phyloP scores from a whole-genome alignment of 805 yeast genomes.

The Cyberlindnera petersonii region DNA sequence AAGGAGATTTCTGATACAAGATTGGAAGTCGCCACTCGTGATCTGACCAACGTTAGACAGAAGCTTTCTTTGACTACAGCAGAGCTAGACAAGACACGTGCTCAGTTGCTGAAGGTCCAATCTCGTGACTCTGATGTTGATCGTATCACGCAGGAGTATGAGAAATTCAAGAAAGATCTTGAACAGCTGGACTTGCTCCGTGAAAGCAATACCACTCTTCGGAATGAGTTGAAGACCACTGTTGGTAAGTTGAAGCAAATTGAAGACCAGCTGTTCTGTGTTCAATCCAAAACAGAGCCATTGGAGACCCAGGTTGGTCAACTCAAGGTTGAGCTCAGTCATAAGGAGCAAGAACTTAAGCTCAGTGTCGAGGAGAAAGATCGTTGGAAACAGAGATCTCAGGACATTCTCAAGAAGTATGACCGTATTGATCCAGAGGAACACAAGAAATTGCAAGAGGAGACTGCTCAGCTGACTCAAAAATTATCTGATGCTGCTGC shows the following conservation, averaged over 20 bases:
- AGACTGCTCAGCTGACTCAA: conserved; percentile 25
- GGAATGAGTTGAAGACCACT: conserved; percentile 43
- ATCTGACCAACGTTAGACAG: conserved; percentile 49
- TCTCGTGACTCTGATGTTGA: conserved; percentile 31
- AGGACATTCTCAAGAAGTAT: conserved; percentile 41
- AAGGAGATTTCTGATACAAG: conserved; percentile 67
- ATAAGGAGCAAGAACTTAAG: conserved; percentile 46
- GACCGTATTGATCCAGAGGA: conserved; percentile 47
- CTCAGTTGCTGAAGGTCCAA: conserved; percentile 40
- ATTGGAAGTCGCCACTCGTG: conserved; percentile 48
- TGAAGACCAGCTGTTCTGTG: conserved; percentile 34
- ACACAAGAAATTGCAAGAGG: conserved; percentile 33
- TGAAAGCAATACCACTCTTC: conserved; percentile 63
- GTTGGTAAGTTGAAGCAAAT: conserved; percentile 34
- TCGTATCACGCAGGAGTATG: conserved; percentile 35
- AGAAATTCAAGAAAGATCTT: conserved; percentile 46
- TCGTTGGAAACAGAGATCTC: conserved; percentile 54
- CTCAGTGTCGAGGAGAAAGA: conserved; percentile 50
- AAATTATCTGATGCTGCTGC: conserved; percentile 21
- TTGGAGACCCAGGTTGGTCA: conserved; percentile 37
- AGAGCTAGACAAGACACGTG: conserved; percentile 50
- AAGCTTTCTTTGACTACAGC: conserved; percentile 42
- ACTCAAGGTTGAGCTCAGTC: conserved; percentile 39
- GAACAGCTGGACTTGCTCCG: conserved; percentile 59
- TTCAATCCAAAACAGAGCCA: conserved; percentile 40